Evolutionary conservation across 2,329 filamentous ascomycete species (phyloP).

Genomic region (Talaromyces sp.): DNA sequence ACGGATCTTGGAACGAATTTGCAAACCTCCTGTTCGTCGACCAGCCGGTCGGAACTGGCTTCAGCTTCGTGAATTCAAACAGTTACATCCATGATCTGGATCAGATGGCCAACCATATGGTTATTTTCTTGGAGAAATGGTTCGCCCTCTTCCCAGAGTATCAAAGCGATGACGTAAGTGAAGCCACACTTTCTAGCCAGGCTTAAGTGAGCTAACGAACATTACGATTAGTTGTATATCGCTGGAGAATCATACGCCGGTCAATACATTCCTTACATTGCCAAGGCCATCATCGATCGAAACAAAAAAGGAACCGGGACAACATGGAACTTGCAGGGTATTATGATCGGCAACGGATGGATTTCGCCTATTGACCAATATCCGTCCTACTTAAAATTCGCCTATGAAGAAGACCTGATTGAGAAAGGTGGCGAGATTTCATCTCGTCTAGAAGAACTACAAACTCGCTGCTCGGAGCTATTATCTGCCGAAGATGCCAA

Average conservation of each 20-base stretch:
- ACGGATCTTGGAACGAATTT: constrained; percentile 98
- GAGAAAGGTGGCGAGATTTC: constrained; percentile 59
- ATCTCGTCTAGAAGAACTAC: constrained; percentile 61
- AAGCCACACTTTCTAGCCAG: neutral
- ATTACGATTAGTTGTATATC: constrained; percentile 66
- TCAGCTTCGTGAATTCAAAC: constrained; percentile 89
- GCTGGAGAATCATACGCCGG: constrained; percentile 96
- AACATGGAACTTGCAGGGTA: constrained; percentile 72
- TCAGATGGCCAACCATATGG: constrained; percentile 83
- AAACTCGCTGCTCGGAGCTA: constrained; percentile 60
- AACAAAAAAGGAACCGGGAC: constrained; percentile 57
- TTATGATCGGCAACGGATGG: constrained; percentile 97
- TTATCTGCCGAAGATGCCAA: constrained; percentile 54
- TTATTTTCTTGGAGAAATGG: constrained; percentile 86
- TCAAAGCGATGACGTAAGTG: constrained; percentile 78
- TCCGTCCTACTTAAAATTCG: constrained; percentile 73
- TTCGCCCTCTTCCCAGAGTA: constrained; percentile 89
- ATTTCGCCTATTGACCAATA: constrained; percentile 89
- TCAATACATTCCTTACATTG: constrained; percentile 95
- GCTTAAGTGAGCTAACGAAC: neutral
- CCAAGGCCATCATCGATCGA: constrained; percentile 79
- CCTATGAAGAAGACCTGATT: constrained; percentile 70
- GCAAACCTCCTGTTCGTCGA: constrained; percentile 95
- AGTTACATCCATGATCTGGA: constrained; percentile 78
- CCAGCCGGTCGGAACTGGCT: constrained; percentile 93